These are phyloP conservation scores for Aspergillus caelatus DNA, from an alignment of 2,329 filamentous ascomycete genomes.

Conservation along the genomic window DNA sequence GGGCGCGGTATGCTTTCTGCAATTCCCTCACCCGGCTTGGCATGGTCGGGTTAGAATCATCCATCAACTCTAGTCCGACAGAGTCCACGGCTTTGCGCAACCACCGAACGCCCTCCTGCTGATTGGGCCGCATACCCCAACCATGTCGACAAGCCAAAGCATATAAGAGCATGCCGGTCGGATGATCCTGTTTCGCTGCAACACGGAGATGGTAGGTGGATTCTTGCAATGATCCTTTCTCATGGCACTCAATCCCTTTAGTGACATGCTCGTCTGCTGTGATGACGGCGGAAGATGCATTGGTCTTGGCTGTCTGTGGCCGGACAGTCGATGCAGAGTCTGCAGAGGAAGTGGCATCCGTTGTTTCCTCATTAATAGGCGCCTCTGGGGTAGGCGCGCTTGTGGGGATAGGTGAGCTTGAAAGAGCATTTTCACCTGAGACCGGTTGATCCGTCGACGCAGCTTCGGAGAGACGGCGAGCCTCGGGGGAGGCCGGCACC, in stretches of 20 bases:
- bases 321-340: slow-evolving; percentile 67
- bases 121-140: slow-evolving; percentile 96
- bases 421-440: neutral
- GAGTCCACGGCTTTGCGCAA: slow-evolving; percentile 86
- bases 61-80: slow-evolving; percentile 78
- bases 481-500: slow-evolving; percentile 12
- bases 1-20: slow-evolving; percentile 81
- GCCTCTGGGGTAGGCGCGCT: slow-evolving; percentile 3
- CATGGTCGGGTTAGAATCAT: slow-evolving; percentile 60
- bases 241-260: slow-evolving; percentile 88
- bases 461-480: slow-evolving; percentile 11
- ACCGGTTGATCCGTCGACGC: slow-evolving; percentile 7
- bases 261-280: slow-evolving; percentile 80
- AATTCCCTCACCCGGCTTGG: slow-evolving; percentile 63
- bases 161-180: slow-evolving; percentile 94
- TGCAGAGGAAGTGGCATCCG: slow-evolving; percentile 57
- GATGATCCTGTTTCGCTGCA: slow-evolving; percentile 80
- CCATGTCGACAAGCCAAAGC: slow-evolving; percentile 93
- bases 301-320: slow-evolving; percentile 38
- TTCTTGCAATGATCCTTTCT: slow-evolving; percentile 83
- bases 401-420: neutral
- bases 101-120: slow-evolving; percentile 88
- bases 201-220: slow-evolving; percentile 95
- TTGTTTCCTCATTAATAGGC: slow-evolving; percentile 30
- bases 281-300: slow-evolving; percentile 30